Base-by-base conservation (phyloP, 2,329 filamentous ascomycete species). In the Aureobasidium melanogenum region DNA sequence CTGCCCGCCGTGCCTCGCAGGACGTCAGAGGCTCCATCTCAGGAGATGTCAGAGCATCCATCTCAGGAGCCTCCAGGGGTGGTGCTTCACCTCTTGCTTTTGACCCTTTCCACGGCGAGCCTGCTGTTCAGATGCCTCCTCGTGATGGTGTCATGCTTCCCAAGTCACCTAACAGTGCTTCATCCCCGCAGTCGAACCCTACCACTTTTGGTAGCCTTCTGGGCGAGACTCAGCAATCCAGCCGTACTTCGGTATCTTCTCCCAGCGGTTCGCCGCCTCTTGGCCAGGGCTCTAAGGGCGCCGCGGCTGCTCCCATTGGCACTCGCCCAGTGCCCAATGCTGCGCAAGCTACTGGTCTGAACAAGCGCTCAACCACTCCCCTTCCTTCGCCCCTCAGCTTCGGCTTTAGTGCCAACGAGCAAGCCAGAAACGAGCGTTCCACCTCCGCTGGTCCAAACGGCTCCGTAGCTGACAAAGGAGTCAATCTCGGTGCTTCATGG, bases 291-390 rank as follows among this genome's bases (percentile, higher is more conserved):
- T 81, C 85, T 57, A 81, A 85, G 39, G 57, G 56, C 19, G 76
- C 80, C 32, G 81, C 76, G 72, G 83, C 64, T 60, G 80, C 82
- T 62, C 93, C 94, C 19, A 97, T 97, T 68, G 94, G 94, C 65
- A 97, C 93, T 62, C 88, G 94, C 47, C 93, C 93, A 3, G 74
- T 75, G 9, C 73, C 77, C 43, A 81, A 83, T 63, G 77, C 79
- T 26, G 56, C 56, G 14, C 54, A 57, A 19, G 71, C 79, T 34
- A 80, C 83, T 36, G 79, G 81, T 10, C 73, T 89, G 67, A 88
- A 82, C 74, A 94, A 94, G 76, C 89, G 90, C 63, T 90, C 92
- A 0, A 96, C 90, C 8, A 96, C 92, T 2, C 92, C 93, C 59
- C 82, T 96, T 32, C 87, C 91, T n/a, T 95, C 91, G n/a, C 91